A percentile compares a stretch with the other conserved stretches of the same genome.
Conservation (phyloP, 495 filamentous ascomycete species). For the Bacidia rubella region DNA sequence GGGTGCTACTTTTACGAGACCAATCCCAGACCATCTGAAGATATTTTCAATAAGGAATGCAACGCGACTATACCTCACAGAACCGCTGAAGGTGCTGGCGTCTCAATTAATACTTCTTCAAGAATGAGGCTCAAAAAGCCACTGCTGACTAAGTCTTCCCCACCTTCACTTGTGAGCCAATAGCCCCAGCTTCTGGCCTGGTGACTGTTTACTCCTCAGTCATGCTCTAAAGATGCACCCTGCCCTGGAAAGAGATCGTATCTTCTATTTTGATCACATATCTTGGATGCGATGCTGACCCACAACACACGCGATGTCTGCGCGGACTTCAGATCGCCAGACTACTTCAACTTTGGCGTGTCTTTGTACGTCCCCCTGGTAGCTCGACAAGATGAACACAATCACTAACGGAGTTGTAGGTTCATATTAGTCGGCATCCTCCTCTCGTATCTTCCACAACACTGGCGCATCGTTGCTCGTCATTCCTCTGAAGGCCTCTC, state of each 20-base stretch:
- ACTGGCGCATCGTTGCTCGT: slow-evolving; percentile 74
- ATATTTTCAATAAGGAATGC: too few species aligned
- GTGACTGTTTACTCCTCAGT: neutral
- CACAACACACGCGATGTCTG: slow-evolving; percentile 2
- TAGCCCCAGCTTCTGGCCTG: neutral
- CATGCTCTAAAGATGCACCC: too few species aligned
- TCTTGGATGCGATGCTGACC: neutral
- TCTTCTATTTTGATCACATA: too few species aligned
- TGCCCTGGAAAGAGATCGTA: too few species aligned
- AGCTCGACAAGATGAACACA: neutral
- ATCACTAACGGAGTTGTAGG: slow-evolving; percentile 29
- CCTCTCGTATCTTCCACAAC: slow-evolving; percentile 88
- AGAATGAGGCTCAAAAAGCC: too few species aligned
- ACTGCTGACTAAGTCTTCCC: too few species aligned
- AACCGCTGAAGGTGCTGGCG: too few species aligned
- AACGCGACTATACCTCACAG: too few species aligned
- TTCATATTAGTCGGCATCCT: slow-evolving; percentile 83
- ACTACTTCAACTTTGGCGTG: slow-evolving; percentile 19
- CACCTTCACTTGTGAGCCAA: neutral
- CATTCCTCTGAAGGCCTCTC: slow-evolving; percentile 91
- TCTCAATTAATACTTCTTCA: too few species aligned
- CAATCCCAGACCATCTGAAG: too few species aligned
- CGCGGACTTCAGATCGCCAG: slow-evolving; percentile 16
- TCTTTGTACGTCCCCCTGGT: slow-evolving; percentile 16
- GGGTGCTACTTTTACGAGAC: too few species aligned